A percentile compares a stretch with the other conserved stretches of the same genome.
Evolutionary conservation across 2,329 filamentous ascomycete genomes (phyloP).

Genomic region (Beauveria medogensis): DNA sequence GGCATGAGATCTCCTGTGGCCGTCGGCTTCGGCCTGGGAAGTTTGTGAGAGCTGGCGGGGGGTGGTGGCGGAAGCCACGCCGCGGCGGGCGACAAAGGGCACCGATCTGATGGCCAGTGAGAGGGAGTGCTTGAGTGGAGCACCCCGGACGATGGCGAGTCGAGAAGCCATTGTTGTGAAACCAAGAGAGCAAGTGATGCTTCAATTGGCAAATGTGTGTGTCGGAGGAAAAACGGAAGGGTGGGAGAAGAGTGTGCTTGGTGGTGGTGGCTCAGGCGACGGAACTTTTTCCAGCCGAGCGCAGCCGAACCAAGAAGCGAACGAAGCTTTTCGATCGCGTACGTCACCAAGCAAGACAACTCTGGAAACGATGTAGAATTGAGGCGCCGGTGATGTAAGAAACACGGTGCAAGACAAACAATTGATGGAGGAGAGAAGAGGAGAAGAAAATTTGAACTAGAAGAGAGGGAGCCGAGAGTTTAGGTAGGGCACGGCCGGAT

Average conservation of each 20-base stretch:
- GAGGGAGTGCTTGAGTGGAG: constrained; percentile 16
- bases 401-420: background rate
- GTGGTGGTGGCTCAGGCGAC: background rate
- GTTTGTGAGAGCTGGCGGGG: constrained; percentile 13
- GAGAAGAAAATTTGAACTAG: background rate
- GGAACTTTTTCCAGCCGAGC: background rate
- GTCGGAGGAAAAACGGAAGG: background rate
- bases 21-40: constrained; percentile 2
- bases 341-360: background rate
- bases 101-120: constrained; percentile 14
- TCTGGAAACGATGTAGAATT: background rate
- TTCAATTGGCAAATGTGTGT: constrained; percentile 10
- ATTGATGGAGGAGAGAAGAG: background rate
- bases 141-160: constrained; percentile 18
- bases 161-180: constrained; percentile 20
- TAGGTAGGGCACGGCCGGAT: background rate
- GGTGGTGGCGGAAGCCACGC: constrained; percentile 7
- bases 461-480: background rate
- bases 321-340: constrained; percentile 3
- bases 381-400: background rate
- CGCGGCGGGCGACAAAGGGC: constrained; percentile 12
- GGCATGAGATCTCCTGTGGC: constrained; percentile 8
- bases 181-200: constrained; percentile 3
- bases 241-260: constrained; percentile 3
- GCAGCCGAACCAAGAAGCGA: background rate